Conservation (phyloP, 192 early-diverging fungal genomes). For the Podila clonocystis region DNA sequence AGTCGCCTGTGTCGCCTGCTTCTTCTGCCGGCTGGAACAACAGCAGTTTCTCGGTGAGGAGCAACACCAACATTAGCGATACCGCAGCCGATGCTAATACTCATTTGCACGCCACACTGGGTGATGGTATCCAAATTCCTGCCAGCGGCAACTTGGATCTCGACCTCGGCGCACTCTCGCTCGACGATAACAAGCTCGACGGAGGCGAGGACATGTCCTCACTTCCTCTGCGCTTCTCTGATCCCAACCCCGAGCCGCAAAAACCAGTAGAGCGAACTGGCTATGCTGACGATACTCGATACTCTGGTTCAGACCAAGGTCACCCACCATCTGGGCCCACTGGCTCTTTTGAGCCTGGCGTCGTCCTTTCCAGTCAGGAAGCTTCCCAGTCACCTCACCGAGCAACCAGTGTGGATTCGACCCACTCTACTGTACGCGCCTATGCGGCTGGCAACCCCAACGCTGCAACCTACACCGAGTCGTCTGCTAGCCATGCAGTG, state of each 20-base stretch:
- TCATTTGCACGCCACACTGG: slow-evolving; percentile 9
- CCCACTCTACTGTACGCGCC: slow-evolving; percentile 5
- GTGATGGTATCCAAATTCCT: not conserved
- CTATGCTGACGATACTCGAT: slow-evolving; percentile 42
- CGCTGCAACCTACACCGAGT: slow-evolving; percentile 21
- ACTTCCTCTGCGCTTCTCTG: slow-evolving; percentile 21
- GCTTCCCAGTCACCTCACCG: not conserved
- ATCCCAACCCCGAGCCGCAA: slow-evolving; percentile 23
- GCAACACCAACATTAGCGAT: not conserved
- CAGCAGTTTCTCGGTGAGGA: not conserved
- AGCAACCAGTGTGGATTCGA: slow-evolving; percentile 2
- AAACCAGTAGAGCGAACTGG: slow-evolving; percentile 32
- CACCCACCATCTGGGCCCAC: not conserved
- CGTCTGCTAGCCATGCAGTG: not conserved
- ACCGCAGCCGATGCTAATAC: not conserved
- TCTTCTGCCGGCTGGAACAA: slow-evolving; percentile 8
- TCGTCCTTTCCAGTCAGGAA: not conserved
- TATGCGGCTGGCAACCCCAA: slow-evolving; percentile 33
- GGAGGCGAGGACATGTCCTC: slow-evolving; percentile 8
- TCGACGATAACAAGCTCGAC: slow-evolving; percentile 10
- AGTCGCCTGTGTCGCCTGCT: not conserved
- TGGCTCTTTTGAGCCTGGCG: slow-evolving; percentile 1
- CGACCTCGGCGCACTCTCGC: slow-evolving; percentile 33
- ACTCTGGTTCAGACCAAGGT: slow-evolving; percentile 43
- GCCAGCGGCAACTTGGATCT: slow-evolving; percentile 11